A percentile compares a stretch with the other conserved stretches of the same genome.
Evolutionary conservation across 2,329 filamentous ascomycete genomes (phyloP).

Genomic region (Stagonosporopsis tanaceti): DNA sequence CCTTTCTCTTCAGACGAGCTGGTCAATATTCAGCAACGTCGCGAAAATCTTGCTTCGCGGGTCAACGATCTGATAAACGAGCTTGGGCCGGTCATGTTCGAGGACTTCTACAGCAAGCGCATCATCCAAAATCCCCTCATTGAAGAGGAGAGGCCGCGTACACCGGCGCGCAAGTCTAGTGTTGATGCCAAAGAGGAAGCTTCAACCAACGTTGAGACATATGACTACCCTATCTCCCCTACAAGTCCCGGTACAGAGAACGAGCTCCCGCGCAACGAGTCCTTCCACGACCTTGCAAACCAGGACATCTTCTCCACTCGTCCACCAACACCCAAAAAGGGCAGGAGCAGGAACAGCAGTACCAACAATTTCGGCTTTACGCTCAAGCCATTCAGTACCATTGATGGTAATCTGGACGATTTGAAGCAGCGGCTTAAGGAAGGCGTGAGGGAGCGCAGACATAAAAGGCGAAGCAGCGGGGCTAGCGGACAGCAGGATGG

Average conservation of each 20-base stretch:
- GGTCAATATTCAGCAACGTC: slow-evolving; percentile 74
- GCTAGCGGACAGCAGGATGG: slow-evolving; percentile 35
- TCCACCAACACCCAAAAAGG: slow-evolving; percentile 80
- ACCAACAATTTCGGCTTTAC: slow-evolving; percentile 67
- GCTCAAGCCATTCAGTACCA: slow-evolving; percentile 72
- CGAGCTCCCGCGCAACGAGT: slow-evolving; percentile 79
- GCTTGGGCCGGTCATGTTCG: slow-evolving; percentile 92
- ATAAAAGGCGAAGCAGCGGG: slow-evolving; percentile 58
- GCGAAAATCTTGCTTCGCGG: slow-evolving; percentile 77
- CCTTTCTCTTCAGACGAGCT: slow-evolving; percentile 86
- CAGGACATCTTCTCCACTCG: slow-evolving; percentile 91
- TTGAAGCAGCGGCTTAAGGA: slow-evolving; percentile 84
- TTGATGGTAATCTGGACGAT: slow-evolving; percentile 77
- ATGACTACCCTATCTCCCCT: slow-evolving; percentile 39
- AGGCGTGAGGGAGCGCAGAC: slow-evolving; percentile 82
- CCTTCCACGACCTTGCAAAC: slow-evolving; percentile 86
- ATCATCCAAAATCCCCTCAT: slow-evolving; percentile 50
- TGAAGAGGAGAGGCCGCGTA: slow-evolving; percentile 27
- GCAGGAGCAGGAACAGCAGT: slow-evolving; percentile 70
- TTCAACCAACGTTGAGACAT: slow-evolving; percentile 31
- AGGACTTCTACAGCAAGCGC: slow-evolving; percentile 70
- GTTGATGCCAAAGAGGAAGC: slow-evolving; percentile 27
- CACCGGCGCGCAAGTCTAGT: slow-evolving; percentile 34
- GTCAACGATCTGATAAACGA: slow-evolving; percentile 95
- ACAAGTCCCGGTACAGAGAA: slow-evolving; percentile 28